Percentiles rank a stretch among this genome's conserved stretches.
phyloP scores from a whole-genome alignment of 1,284 basidiomycete genomes.

The Pseudozyma hubeiensis region DNA sequence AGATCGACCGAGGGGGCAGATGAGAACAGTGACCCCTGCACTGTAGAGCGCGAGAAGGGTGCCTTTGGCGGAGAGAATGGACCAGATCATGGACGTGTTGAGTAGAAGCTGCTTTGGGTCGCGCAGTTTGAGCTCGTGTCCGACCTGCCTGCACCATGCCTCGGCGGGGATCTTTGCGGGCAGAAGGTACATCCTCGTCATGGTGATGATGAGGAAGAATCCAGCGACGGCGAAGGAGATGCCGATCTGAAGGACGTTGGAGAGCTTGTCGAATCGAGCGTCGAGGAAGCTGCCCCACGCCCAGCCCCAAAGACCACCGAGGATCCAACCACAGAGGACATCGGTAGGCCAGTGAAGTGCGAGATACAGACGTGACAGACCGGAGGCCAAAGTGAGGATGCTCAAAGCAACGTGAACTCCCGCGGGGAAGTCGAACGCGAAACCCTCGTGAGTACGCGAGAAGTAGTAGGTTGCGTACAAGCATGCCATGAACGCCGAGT shows the following conservation, averaged over 20 bases:
- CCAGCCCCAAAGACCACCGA: constrained; percentile 29
- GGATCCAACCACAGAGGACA: constrained; percentile 23
- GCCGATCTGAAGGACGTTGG: constrained; percentile 19
- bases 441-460: constrained; percentile 10
- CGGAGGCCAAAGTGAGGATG: constrained; percentile 19
- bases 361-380: constrained; percentile 29
- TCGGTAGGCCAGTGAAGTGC: constrained; percentile 30
- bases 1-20: constrained; percentile 27
- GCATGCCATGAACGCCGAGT: constrained; percentile 31
- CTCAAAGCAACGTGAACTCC: constrained; percentile 9
- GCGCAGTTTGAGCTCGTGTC: constrained; percentile 20
- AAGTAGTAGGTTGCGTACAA: constrained; percentile 28
- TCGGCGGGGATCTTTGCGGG: constrained; percentile 27
- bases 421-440: constrained; percentile 17
- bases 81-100: constrained; percentile 29
- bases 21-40: constrained; percentile 20
- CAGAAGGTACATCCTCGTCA: constrained; percentile 22
- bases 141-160: constrained; percentile 25
- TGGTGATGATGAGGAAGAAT: constrained; percentile 22
- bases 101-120: constrained; percentile 27
- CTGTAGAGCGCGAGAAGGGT: constrained; percentile 18
- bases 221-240: constrained; percentile 13
- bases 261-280: constrained; percentile 17
- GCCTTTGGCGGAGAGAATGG: constrained; percentile 12
- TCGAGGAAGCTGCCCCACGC: constrained; percentile 19